Conservation (phyloP, 1,284 basidiomycete genomes). For the Blastosporella zonata region DNA sequence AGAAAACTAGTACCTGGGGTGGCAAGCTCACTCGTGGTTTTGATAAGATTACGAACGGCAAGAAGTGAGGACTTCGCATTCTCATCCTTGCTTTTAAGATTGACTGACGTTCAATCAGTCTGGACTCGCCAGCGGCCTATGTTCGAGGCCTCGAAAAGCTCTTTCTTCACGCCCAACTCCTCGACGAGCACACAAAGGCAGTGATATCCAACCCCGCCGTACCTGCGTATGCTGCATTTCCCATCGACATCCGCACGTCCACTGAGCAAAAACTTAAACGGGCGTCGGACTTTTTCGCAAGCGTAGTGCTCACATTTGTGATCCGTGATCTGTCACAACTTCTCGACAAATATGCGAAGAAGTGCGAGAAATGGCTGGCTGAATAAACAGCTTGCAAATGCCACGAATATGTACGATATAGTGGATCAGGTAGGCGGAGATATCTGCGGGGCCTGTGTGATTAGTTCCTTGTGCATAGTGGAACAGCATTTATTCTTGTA, state of each 20-base stretch:
- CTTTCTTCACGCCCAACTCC: conserved; percentile 72
- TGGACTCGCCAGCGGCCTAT: conserved; percentile 87
- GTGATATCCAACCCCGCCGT: conserved; percentile 61
- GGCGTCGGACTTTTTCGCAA: conserved; percentile 88
- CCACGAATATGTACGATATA: conserved; percentile 3
- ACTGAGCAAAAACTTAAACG: conserved; percentile 78
- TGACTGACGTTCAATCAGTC: conserved; percentile 41
- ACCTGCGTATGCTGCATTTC: conserved; percentile 70
- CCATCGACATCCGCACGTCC: conserved; percentile 56
- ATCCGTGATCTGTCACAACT: conserved; percentile 81
- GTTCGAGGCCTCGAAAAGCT: conserved; percentile 77
- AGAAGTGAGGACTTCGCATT: conserved; percentile 61
- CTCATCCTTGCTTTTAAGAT: conserved; percentile 11
- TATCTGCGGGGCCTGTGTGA: conserved; percentile 10
- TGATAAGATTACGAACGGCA: conserved; percentile 89
- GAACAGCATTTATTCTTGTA: conserved; percentile 19
- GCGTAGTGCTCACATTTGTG: conserved; percentile 88
- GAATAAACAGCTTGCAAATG: conserved; percentile 41
- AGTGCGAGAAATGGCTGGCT: conserved; percentile 84
- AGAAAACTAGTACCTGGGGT: conserved; percentile 81
- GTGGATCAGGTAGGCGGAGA: conserved; percentile 5
- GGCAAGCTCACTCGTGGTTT: conserved; percentile 80
- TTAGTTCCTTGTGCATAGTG: conserved; percentile 12
- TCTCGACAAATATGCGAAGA: conserved; percentile 90
- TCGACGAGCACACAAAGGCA: conserved; percentile 86